A percentile compares a stretch with the other conserved stretches of the same genome.
These are phyloP conservation scores for Diaporthe citri DNA, from an alignment of 2,329 filamentous ascomycete genomes.

Conservation along the genomic window DNA sequence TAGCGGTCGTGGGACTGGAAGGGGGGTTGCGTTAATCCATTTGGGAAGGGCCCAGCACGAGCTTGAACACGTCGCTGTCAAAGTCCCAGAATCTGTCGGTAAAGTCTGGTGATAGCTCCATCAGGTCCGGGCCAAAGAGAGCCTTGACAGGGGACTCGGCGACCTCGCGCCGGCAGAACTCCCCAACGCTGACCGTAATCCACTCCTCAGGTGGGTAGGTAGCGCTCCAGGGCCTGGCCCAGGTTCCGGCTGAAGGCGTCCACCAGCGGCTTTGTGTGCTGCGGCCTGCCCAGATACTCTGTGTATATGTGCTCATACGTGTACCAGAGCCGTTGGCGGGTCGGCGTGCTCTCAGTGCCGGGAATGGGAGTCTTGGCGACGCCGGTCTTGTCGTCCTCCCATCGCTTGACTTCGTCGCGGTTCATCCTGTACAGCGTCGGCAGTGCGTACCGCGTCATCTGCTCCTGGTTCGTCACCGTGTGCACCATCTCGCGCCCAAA, in stretches of 20 bases:
- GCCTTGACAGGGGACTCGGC: constrained; percentile 39
- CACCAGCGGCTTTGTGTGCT: constrained; percentile 36
- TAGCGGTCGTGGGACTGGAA: constrained; percentile 36
- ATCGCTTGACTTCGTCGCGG: not conserved
- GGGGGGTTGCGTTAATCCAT: constrained; percentile 36
- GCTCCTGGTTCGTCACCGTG: constrained; percentile 36
- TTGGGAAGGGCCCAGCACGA: constrained; percentile 36
- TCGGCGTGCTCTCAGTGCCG: constrained; percentile 34
- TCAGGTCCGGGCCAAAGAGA: constrained; percentile 36
- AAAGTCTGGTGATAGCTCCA: constrained; percentile 39
- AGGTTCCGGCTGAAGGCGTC: constrained; percentile 38
- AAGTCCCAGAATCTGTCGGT: constrained; percentile 42
- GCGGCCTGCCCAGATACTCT: constrained; percentile 38
- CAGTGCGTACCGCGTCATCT: constrained; percentile 42
- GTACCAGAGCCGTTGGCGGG: constrained; percentile 40
- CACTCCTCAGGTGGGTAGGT: constrained; percentile 35
- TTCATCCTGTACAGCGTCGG: constrained; percentile 33
- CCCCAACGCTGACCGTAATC: constrained; percentile 34
- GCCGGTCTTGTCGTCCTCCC: constrained; percentile 47
- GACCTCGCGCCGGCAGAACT: constrained; percentile 40
- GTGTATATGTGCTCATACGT: constrained; percentile 38
- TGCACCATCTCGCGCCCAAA: constrained; percentile 39
- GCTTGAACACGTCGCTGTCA: constrained; percentile 36
- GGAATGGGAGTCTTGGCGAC: constrained; percentile 39
- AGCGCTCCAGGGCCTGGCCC: constrained; percentile 32